Percentiles rank a stretch among this genome's conserved stretches.
These are phyloP conservation scores for Podila clonocystis DNA, from an alignment of 192 early-diverging fungal genomes.

Conservation along the genomic window DNA sequence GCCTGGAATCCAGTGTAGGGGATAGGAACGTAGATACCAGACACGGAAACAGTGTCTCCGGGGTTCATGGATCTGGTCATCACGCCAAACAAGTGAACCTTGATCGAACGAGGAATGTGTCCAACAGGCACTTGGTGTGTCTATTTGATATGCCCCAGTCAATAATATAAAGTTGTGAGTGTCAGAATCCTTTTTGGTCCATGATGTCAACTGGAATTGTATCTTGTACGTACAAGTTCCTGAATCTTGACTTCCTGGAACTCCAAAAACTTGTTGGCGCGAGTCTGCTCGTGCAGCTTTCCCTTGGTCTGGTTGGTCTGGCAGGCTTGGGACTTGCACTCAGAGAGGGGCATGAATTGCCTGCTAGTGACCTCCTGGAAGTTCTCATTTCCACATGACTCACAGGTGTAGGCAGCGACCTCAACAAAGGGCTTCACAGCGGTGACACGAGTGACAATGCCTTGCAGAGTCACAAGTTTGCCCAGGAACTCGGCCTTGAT, in stretches of 20 bases:
- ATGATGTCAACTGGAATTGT: not conserved
- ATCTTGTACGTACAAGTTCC: constrained; percentile 75
- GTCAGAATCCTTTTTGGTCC: not conserved
- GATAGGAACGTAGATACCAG: constrained; percentile 91
- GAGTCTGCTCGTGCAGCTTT: constrained; percentile 88
- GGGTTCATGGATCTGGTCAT: constrained; percentile 84
- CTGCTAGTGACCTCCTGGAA: constrained; percentile 89
- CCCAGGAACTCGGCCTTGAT: constrained; percentile 85
- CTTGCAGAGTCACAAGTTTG: constrained; percentile 86
- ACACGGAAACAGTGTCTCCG: constrained; percentile 86
- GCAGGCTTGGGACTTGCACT: constrained; percentile 86
- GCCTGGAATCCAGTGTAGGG: constrained; percentile 95
- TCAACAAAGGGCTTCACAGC: constrained; percentile 93
- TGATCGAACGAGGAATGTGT: constrained; percentile 97
- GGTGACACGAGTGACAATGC: constrained; percentile 93
- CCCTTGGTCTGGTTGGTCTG: constrained; percentile 83
- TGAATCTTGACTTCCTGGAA: constrained; percentile 98
- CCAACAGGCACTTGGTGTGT: constrained; percentile 99
- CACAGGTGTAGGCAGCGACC: constrained; percentile 92
- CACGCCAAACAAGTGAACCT: constrained; percentile 87
- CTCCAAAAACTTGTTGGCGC: constrained; percentile 90
- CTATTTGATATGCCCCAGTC: constrained; percentile 44
- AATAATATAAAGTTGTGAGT: not conserved
- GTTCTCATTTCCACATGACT: constrained; percentile 93
- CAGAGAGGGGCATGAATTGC: constrained; percentile 81